These are phyloP conservation scores for Polyporus tsugae DNA, from an alignment of 1,284 basidiomycete species.

Conservation along the genomic window DNA sequence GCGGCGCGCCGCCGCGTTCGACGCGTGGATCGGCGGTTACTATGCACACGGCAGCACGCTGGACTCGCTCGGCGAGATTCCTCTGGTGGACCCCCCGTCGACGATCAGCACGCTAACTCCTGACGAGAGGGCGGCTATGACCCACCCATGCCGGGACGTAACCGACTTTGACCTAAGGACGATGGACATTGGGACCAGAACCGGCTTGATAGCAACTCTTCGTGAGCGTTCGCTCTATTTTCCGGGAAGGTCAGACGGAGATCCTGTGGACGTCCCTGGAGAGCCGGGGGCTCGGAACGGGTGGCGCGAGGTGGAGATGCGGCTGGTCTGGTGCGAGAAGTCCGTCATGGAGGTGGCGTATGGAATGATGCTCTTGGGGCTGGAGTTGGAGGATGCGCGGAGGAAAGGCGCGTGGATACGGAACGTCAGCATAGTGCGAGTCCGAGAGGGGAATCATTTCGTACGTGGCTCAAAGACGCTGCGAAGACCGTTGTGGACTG, in stretches of 20 bases:
- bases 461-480: not conserved
- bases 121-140: not conserved
- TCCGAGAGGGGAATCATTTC: slow-evolving; percentile 5
- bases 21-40: slow-evolving; percentile 20
- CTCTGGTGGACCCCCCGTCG: not conserved
- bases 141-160: not conserved
- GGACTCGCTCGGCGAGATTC: not conserved
- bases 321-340: slow-evolving; percentile 23
- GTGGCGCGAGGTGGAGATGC: slow-evolving; percentile 19
- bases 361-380: slow-evolving; percentile 6
- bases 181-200: not conserved
- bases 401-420: not conserved
- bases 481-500: not conserved
- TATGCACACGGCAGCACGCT: slow-evolving; percentile 12
- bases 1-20: not conserved
- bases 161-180: not conserved
- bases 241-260: not conserved
- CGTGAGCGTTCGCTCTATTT: not conserved
- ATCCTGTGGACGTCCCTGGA: not conserved
- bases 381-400: not conserved
- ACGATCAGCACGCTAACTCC: slow-evolving; percentile 20
- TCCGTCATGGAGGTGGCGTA: slow-evolving; percentile 21
- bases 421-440: not conserved
- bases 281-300: slow-evolving; percentile 6
- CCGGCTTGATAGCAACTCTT: not conserved